Percentiles rank a stretch among this genome's conserved stretches.
Conservation (phyloP, 2,329 filamentous ascomycete species). For the Blastomyces gilchristii region DNA sequence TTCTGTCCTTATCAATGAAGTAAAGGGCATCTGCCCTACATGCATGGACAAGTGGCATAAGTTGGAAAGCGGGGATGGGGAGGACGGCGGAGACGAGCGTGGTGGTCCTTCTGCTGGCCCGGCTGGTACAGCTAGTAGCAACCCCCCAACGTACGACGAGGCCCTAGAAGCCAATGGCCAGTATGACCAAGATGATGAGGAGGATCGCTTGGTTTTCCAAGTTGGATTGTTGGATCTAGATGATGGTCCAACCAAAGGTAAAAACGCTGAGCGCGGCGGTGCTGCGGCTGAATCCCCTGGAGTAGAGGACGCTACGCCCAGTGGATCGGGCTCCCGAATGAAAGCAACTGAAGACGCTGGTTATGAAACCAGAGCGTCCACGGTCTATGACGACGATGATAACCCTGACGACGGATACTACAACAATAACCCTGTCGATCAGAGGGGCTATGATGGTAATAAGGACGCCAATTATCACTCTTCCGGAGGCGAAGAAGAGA, state of each 20-base stretch:
- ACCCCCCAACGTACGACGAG: conserved; percentile 5
- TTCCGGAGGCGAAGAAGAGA: background rate
- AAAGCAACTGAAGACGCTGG: background rate
- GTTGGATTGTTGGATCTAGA: conserved; percentile 9
- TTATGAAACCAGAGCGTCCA: background rate
- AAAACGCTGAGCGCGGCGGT: background rate
- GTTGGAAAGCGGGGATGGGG: conserved; percentile 8
- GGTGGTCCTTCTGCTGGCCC: background rate
- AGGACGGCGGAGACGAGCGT: background rate
- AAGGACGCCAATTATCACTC: background rate
- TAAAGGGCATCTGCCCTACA: conserved; percentile 13
- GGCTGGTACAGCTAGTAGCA: background rate
- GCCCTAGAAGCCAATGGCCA: background rate
- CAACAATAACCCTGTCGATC: background rate
- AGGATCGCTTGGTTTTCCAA: background rate
- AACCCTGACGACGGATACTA: background rate
- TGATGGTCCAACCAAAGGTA: conserved; percentile 11
- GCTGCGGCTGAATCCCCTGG: background rate
- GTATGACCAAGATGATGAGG: background rate
- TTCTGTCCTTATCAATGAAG: conserved; percentile 12
- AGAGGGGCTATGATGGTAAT: background rate
- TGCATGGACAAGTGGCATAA: conserved; percentile 16
- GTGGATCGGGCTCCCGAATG: background rate
- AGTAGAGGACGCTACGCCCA: background rate
- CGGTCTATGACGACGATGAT: background rate